Base-by-base conservation (phyloP, 176 grass and related monocot genomes). In the Rhynchospora breviuscula region DNA sequence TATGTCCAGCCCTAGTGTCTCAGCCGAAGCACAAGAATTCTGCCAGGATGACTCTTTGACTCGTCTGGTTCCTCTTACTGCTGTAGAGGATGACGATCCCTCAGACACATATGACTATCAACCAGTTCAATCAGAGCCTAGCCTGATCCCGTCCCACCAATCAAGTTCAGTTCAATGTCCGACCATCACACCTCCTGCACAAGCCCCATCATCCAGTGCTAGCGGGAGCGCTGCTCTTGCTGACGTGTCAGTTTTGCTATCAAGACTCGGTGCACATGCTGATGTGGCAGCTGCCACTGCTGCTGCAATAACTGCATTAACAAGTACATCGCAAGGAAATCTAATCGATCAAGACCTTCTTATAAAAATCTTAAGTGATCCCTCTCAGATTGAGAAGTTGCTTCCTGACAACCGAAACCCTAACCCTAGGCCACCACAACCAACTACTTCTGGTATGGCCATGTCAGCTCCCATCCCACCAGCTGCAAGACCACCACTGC, bases 331-430 rank as follows among this genome's bases (percentile, higher is more conserved):
- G 77, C 85, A 93, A 61, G 97, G 93, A 80, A 92, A 63, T 65
- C 79, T 95, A 82, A 88, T 99, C 3, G 96, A 99, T 49, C 78
- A 79, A 51, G 89, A 99, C 72, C 86, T 99, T 44, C 93, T 99
- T 43, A 88, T 99, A 63, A 90, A 90, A 83, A 99, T 99, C 78
- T 82, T 99, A 79, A 99, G 85, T 79, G 91, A 99, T 73, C 93
- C 97, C 78, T 86, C 77, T 70, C 84, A 92, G 66, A 53, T 99
- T 84, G 91, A 92, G 83, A 95, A 91, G 84, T 25, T 99, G 83
- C 85, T 89, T 84, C 68, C 88, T 78, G 91, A 96, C 71, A 81
- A 95, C 79, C 86, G 67, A 58, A 81, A 83, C 12, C 26, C 85
- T 85, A 89, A 64, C 61, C 80, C 85, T 84, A 79, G 78, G 59